Evolutionary conservation across 2,329 filamentous ascomycete species (phyloP), one percentile per base, ranked within the genome.

Genomic region (Cladophialophora chaetospira): DNA sequence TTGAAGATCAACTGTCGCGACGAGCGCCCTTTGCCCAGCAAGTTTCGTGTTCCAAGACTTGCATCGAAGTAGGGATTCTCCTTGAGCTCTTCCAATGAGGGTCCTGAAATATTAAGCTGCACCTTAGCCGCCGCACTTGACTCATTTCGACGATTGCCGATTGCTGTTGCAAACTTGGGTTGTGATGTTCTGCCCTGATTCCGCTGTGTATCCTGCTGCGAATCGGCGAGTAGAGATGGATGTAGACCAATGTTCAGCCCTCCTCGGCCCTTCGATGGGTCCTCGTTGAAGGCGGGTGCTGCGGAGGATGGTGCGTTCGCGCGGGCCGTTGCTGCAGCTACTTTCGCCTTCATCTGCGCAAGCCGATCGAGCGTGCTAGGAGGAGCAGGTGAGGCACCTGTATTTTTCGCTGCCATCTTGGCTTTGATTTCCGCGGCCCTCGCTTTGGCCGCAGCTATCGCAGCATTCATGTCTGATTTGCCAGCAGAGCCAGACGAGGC

Each of bases 31-130:
- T 87, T 89, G 67, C 72, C 78, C 61, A 75, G 68, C 52, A 77
- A 76, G 63, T 80, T 79, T 54, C 87, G 84, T 3, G 80, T 76
- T n/a, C 82, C 81, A 10, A 86, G 73, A 63, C 77, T 87, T 5
- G 87, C 80, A 67, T 95, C 90, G 63, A 88, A 92, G 71, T 96
- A 97, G 0, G 92, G 91, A 64, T 96, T 96, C 67, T 80, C 82
- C 60, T 77, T 80, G 17, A 79, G 79, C 63, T 85, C 83, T 58
- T 84, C 82, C 3, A 80, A 67, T 15, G 79, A 82, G 3, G 82
- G 82, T 1, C 79, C 82, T 2, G 81, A 81, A 29, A 84, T 73
- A 69, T 84, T 82, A 45, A 84, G 73, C 54, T 77, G 78, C 44
- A 75, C 77, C 67, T 80, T 80, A 65, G 65, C 52, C 25, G 66